Evolutionary conservation across 139 green algal genomes (phyloP), one percentile per base, ranked within the genome.

Genomic region (Chlamydomonas eustigma): DNA sequence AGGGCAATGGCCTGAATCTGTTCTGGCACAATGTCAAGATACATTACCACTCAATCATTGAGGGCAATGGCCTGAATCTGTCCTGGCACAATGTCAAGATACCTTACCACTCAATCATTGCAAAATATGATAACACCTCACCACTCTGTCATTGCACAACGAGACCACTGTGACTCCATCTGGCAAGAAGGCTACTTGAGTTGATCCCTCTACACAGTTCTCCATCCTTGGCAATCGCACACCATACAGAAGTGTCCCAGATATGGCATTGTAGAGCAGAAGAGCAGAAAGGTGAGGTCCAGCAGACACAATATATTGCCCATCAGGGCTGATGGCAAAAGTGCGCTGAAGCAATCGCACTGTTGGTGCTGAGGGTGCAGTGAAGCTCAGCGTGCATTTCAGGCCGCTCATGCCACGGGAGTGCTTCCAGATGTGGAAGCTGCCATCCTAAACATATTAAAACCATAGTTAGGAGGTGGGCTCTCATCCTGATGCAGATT

Each of bases 371-470:
- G 65, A 33, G 0, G 80, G 75, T 28, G 81, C 51, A 25, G 52
- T 79, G 75, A 85, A 81, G 65, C 71, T 80, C 22, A 68, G 70
- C 4, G 35, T 30, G n/a, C n/a, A n/a, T n/a, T n/a, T n/a, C n/a
- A n/a, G n/a, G n/a, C n/a, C n/a, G n/a, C n/a, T n/a, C n/a, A n/a
- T n/a, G n/a, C n/a, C n/a, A n/a, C n/a, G n/a, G n/a, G n/a, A n/a
- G n/a, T n/a, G n/a, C n/a, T n/a, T n/a, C 80, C 80, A 84, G 8
- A 81, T n/a, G 37, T 81, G 79, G 39, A 85, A 82, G 65, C 51
- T 76, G 51, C 76, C 76, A 52, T 82, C 76, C 76, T 84, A 64
- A 2, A 37, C 44, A 58, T 12, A 22, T 12, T 58, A 28, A 58
- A 28, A 12, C 12, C 44, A 58, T 22, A 58, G 44, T 22, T 22